These are phyloP conservation scores for Insectozyma bohioensis DNA, from an alignment of 1,139 yeast species.

Conservation along the genomic window DNA sequence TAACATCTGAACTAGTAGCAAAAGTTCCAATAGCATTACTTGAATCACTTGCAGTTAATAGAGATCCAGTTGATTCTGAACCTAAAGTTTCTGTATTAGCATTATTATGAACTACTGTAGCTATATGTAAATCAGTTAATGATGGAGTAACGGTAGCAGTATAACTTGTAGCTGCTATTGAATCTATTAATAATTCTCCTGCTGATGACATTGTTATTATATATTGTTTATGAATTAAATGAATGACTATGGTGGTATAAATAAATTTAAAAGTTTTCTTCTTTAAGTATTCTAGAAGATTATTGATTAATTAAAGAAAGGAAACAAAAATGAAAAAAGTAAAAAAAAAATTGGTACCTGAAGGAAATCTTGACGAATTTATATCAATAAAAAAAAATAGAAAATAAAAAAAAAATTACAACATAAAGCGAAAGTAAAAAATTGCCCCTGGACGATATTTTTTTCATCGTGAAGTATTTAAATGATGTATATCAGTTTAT, in stretches of 20 bases:
- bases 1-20: conserved; percentile 13
- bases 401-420: no score
- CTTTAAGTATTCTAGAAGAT: no score
- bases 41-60: conserved; percentile 9
- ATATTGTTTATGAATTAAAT: no score
- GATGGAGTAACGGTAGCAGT: conserved; percentile 13
- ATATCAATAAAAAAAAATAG: no score
- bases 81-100: conserved; percentile 6
- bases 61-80: conserved; percentile 5
- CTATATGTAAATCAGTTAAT: conserved; percentile 12
- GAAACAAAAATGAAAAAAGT: background rate
- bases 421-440: no score
- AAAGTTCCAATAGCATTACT: conserved; percentile 10
- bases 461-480: no score
- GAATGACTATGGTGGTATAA: background rate
- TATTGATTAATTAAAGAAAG: background rate
- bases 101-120: conserved; percentile 8
- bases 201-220: no score
- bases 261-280: background rate
- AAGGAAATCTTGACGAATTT: no score
- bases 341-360: conserved; percentile 3
- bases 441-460: no score
- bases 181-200: conserved; percentile 5
- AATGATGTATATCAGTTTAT: no score
- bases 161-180: conserved; percentile 2